Conservation (phyloP, 495 filamentous ascomycete species). For the Neurospora sp. region DNA sequence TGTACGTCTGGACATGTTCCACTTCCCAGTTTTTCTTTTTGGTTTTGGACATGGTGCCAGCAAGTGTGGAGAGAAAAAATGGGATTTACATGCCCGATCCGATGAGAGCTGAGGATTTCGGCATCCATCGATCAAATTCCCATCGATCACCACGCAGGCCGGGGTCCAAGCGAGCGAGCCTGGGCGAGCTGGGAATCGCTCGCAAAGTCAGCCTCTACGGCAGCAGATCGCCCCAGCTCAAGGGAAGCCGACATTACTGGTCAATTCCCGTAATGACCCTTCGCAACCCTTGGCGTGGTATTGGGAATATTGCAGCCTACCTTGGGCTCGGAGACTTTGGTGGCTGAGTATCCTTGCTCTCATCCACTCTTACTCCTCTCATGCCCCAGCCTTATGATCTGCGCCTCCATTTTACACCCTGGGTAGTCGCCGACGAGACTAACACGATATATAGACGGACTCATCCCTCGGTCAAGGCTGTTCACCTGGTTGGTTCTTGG, state of each 20-base stretch:
- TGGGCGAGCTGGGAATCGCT: background rate
- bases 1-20: background rate
- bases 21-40: background rate
- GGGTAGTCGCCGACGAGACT: background rate
- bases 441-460: slow-evolving; percentile 44
- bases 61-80: background rate
- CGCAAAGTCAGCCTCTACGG: background rate
- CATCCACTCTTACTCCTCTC: background rate
- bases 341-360: background rate
- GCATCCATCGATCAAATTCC: background rate
- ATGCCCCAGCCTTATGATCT: background rate
- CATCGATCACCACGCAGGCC: background rate
- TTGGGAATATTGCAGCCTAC: background rate
- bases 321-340: background rate
- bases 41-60: background rate
- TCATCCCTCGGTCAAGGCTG: slow-evolving; percentile 53
- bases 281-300: background rate
- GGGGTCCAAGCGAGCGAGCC: background rate
- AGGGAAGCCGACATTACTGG: background rate
- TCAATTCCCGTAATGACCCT: background rate
- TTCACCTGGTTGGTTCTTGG: slow-evolving; percentile 83
- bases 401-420: background rate
- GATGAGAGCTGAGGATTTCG: background rate
- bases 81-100: background rate
- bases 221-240: background rate